These are phyloP conservation scores for Trametes punicea DNA, from an alignment of 768 basidiomycete genomes.

Conservation along the genomic window DNA sequence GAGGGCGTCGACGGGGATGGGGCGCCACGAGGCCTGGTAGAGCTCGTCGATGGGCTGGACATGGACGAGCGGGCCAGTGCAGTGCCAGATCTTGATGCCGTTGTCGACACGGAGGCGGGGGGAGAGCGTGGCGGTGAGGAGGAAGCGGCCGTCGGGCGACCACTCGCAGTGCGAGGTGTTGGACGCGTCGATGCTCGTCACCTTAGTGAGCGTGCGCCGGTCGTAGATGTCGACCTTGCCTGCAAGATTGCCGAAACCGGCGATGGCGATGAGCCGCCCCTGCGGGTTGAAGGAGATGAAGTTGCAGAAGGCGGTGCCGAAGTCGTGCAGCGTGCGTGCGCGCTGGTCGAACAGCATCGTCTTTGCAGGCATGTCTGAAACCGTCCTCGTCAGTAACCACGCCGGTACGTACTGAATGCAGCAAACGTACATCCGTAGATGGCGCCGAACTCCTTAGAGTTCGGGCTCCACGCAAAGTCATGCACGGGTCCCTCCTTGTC, in stretches of 20 bases:
- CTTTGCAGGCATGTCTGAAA: slow-evolving; percentile 90
- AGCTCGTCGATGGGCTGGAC: slow-evolving; percentile 81
- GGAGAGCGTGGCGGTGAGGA: slow-evolving; percentile 93
- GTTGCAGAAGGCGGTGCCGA: slow-evolving; percentile 87
- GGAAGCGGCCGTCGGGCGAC: slow-evolving; percentile 90
- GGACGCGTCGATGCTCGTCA: slow-evolving; percentile 78
- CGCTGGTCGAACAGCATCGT: slow-evolving; percentile 89
- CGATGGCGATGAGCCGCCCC: slow-evolving; percentile 80
- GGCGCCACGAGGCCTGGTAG: slow-evolving; percentile 86
- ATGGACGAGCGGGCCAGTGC: slow-evolving; percentile 83
- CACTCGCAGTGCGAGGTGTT: slow-evolving; percentile 95
- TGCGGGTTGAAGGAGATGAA: slow-evolving; percentile 95
- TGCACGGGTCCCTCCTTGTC: slow-evolving; percentile 98
- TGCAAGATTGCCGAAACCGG: slow-evolving; percentile 95
- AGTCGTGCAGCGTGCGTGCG: slow-evolving; percentile 84
- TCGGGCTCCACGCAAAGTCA: slow-evolving; percentile 95
- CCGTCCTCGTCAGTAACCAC: slow-evolving; percentile 1
- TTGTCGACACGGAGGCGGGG: slow-evolving; percentile 96
- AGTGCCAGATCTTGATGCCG: slow-evolving; percentile 95
- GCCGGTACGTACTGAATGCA: not conserved
- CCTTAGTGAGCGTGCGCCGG: slow-evolving; percentile 77
- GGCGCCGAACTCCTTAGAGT: slow-evolving; percentile 94
- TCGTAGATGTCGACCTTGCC: slow-evolving; percentile 94
- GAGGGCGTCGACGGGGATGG: slow-evolving; percentile 60
- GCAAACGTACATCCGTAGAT: slow-evolving; percentile 86